Base-by-base conservation (phyloP, 306 rosid genomes). In the Prunus fruticosa region DNA sequence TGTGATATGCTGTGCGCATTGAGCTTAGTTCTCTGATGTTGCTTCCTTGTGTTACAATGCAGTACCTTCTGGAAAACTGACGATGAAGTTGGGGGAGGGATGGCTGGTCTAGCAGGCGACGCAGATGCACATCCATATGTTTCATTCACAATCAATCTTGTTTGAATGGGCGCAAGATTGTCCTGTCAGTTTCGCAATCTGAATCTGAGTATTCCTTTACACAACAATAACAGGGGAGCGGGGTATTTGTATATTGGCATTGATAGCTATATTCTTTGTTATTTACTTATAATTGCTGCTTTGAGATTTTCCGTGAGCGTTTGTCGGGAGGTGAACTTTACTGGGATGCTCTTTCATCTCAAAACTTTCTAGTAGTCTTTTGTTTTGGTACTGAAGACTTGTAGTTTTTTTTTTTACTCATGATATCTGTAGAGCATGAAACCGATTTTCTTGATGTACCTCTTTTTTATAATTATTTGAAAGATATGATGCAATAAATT, bases 31-130 rank as follows among this genome's bases (percentile, higher is more conserved):
- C 20, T 62, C 34, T 34, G 47, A 54, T 7, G 18, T 22, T 72
- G 5, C 2, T 51, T 72, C 46, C 71, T 65, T 78, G 22, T 81
- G 68, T 49, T 23, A 72, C 67, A 8, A 30, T 77, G 81, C 96
- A 93, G 97, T 83, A 82, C 88, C 63, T 91, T 79, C 79, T 93
- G 98, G 98, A 93, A 88, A 84, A 62, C 78, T 0, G 96, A 93
- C 20, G 96, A 93, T 67, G 98, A 93, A 46, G 88, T 77, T 0
- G 98, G 91, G 65, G 93, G 85, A 72, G 97, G 83, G 65, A 81
- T 93, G 80, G 97, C 86, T 86, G 97, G 91, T 76, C 88, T 93
- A 58, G 93, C 80, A 67, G 97, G 97, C 56, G 98, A 91, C 23
- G 78, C 88, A 0, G 96, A 93, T 80, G 51, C 90, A 27, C 88